Percentiles rank a stretch among this genome's conserved stretches.
These are phyloP conservation scores for Colletotrichum sp. DNA, from an alignment of 2,329 filamentous ascomycete species.

Conservation along the genomic window DNA sequence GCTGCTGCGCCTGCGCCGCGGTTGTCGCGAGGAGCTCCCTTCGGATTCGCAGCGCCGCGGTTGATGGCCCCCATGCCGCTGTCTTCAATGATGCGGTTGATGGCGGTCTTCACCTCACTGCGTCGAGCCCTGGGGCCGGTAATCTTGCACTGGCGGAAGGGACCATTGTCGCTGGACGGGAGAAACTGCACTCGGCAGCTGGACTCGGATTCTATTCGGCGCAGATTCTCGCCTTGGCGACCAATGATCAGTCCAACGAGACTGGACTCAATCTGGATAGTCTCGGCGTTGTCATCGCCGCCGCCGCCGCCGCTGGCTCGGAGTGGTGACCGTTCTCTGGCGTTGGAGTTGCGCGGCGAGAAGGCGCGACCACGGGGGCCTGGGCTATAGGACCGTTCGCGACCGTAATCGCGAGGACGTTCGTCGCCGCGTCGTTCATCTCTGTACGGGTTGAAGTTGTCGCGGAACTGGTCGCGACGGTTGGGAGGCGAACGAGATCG, in stretches of 20 bases:
- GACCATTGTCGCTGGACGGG: constrained; percentile 74
- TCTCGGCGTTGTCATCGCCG: constrained; percentile 76
- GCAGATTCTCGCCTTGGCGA: constrained; percentile 85
- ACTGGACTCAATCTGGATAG: constrained; percentile 84
- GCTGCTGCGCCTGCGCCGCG: constrained; percentile 38
- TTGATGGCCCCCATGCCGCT: constrained; percentile 62
- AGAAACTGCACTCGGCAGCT: constrained; percentile 88
- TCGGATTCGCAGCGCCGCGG: constrained; percentile 46
- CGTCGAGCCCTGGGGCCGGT: constrained; percentile 75
- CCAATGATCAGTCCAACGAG: constrained; percentile 92
- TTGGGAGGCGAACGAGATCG: constrained; percentile 76
- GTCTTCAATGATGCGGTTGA: constrained; percentile 87
- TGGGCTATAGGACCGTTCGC: constrained; percentile 78
- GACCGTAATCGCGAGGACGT: constrained; percentile 61
- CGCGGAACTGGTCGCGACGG: constrained; percentile 73
- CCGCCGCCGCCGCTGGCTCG: constrained; percentile 36
- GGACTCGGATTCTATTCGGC: constrained; percentile 83
- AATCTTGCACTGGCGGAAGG: constrained; percentile 85
- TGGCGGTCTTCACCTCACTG: constrained; percentile 80
- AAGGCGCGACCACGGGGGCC: constrained; percentile 62
- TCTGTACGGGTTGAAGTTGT: constrained; percentile 82
- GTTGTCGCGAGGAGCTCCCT: constrained; percentile 36
- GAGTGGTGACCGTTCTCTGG: constrained; percentile 65
- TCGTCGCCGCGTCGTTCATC: constrained; percentile 79
- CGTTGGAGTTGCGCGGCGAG: constrained; percentile 62